Conservation (phyloP, 331 rosid genomes). For the Malus hybrid region DNA sequence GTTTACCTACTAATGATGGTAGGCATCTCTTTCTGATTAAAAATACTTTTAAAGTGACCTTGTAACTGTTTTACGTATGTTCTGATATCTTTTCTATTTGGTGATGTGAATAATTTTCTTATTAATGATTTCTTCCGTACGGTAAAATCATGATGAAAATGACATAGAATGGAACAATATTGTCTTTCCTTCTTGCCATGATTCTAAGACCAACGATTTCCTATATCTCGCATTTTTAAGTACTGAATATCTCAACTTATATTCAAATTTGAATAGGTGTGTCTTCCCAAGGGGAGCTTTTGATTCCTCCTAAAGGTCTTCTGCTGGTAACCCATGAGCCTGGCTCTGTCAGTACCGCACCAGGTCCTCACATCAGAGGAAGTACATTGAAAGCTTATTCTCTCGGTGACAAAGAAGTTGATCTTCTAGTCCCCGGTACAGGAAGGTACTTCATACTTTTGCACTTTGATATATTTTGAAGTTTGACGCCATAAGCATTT, state of each 20-base stretch:
- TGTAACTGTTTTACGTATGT: neutral
- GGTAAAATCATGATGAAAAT: no score
- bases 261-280: slow-evolving; percentile 30
- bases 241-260: neutral
- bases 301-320: slow-evolving; percentile 52
- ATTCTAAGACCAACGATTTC: neutral
- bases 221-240: neutral
- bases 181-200: neutral
- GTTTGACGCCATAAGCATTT: neutral
- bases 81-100: neutral
- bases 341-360: slow-evolving; percentile 35
- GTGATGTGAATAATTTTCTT: neutral
- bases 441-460: slow-evolving; percentile 48
- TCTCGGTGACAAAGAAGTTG: slow-evolving; percentile 41
- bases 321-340: slow-evolving; percentile 78
- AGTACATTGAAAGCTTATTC: no score
- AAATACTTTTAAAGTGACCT: neutral
- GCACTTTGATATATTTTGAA: neutral
- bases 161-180: neutral
- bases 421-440: slow-evolving; percentile 78
- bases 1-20: slow-evolving; percentile 32
- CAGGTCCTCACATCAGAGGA: no score
- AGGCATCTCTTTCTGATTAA: slow-evolving; percentile 13
- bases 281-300: slow-evolving; percentile 29
- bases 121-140: neutral